Conservation (phyloP, 805 yeast species). For the Candida insectorum region DNA sequence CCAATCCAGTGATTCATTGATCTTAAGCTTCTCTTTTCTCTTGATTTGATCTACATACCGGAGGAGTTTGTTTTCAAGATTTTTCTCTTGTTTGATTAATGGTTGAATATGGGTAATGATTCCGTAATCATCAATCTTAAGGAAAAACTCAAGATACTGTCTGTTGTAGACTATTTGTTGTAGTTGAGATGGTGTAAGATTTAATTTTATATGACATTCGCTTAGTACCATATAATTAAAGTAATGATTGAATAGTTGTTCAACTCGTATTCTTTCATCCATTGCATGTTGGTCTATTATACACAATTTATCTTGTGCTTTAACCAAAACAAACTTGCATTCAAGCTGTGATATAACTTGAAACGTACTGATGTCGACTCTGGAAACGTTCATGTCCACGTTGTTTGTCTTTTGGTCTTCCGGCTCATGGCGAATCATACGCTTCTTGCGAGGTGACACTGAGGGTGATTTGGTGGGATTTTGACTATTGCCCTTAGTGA, state of each 20-base stretch:
- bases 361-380: constrained; percentile 14
- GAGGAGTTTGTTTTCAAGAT: too few species aligned
- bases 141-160: constrained; percentile 32
- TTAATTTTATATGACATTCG: not conserved
- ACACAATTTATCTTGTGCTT: constrained; percentile 24
- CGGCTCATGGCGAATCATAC: too few species aligned
- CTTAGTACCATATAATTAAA: constrained; percentile 17
- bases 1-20: constrained; percentile 19
- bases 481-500: too few species aligned
- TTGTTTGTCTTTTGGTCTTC: too few species aligned
- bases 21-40: constrained; percentile 39
- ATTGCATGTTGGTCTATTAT: constrained; percentile 82
- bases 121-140: constrained; percentile 18
- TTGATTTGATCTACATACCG: too few species aligned
- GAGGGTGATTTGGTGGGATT: constrained; percentile 1
- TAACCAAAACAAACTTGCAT: constrained; percentile 57
- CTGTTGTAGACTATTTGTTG: not conserved
- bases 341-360: constrained; percentile 47
- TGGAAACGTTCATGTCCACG: constrained; percentile 11
- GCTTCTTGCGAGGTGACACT: not conserved
- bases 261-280: constrained; percentile 71
- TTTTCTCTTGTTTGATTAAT: too few species aligned
- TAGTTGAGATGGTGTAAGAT: not conserved
- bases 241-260: constrained; percentile 40
- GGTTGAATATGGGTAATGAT: too few species aligned